These are phyloP conservation scores for Bocquillonia castaneifolia DNA, from an alignment of 441 rosid species.

Conservation along the genomic window DNA sequence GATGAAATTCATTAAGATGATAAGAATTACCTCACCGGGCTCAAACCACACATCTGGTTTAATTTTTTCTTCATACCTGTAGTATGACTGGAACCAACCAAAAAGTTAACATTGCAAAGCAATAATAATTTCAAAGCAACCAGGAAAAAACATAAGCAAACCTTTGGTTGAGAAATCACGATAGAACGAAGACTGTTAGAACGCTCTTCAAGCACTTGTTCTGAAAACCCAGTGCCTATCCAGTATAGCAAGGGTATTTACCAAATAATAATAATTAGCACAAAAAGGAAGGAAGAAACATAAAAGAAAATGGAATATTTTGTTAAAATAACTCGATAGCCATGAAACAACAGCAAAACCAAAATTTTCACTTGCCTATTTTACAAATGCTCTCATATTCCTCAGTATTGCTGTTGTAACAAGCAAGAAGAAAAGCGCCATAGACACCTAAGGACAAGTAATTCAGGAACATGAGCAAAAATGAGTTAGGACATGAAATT, in stretches of 20 bases:
- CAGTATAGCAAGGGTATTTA: conserved; percentile 11
- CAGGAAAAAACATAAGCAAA: conserved; percentile 25
- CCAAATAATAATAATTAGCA: conserved; percentile 8
- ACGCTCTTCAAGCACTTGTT: conserved; percentile 73
- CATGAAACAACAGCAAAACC: conserved; percentile 11
- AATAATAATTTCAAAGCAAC: conserved; percentile 4
- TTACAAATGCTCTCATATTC: conserved; percentile 91
- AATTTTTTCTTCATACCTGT: conserved; percentile 53
- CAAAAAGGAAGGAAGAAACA: not conserved
- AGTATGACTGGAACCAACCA: conserved; percentile 55
- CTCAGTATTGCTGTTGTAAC: conserved; percentile 67
- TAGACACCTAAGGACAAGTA: conserved; percentile 52
- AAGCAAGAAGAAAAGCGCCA: conserved; percentile 94
- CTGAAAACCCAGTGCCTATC: conserved; percentile 88
- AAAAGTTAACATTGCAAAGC: conserved; percentile 19
- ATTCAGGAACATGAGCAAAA: conserved; percentile 16
- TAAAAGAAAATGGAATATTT: conserved; percentile 9
- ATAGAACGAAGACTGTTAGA: conserved; percentile 70
- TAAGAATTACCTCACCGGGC: conserved; percentile 63
- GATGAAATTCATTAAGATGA: not conserved
- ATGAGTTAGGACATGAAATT: conserved; percentile 6
- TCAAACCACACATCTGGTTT: conserved; percentile 96
- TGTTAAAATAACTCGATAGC: not conserved
- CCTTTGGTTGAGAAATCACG: conserved; percentile 80
- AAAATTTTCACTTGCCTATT: conserved; percentile 52